Conservation (phyloP, 306 rosid species). For the Myrica gale region DNA sequence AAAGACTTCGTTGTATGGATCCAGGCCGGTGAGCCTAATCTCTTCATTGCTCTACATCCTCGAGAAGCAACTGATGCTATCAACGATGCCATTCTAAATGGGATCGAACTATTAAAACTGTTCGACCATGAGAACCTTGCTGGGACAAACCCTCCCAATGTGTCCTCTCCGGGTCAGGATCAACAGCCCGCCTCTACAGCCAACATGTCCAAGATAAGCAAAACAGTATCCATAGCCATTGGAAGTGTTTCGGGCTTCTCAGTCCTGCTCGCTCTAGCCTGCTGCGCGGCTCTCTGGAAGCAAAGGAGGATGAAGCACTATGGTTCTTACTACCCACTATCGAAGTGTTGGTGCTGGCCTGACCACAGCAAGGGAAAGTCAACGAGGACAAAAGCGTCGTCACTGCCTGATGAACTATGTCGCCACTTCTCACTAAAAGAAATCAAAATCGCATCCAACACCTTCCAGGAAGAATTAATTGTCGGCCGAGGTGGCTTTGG, state of each 20-base stretch:
- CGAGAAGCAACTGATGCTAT: background rate
- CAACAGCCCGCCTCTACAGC: background rate
- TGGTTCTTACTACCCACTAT: background rate
- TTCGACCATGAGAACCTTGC: slow-evolving; percentile 11
- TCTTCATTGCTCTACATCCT: background rate
- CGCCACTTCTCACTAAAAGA: background rate
- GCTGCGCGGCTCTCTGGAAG: background rate
- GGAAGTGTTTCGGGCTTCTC: background rate
- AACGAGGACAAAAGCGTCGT: background rate
- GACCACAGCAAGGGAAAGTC: background rate
- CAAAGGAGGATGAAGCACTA: background rate
- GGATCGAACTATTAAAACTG: slow-evolving; percentile 30
- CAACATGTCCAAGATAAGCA: background rate
- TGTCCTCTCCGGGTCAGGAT: background rate
- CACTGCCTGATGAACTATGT: background rate
- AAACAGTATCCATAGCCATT: background rate
- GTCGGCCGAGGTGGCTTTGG: background rate
- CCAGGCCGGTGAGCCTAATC: background rate
- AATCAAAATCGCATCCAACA: background rate
- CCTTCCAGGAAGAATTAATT: background rate
- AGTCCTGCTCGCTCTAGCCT: background rate
- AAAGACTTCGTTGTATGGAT: background rate
- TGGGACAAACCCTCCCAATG: background rate
- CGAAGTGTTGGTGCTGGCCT: background rate
- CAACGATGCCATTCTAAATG: slow-evolving; percentile 23